Percentiles rank a stretch among this genome's conserved stretches.
Evolutionary conservation across 2,329 filamentous ascomycete genomes (phyloP).

Genomic region (Chaetomiaceae sp.): DNA sequence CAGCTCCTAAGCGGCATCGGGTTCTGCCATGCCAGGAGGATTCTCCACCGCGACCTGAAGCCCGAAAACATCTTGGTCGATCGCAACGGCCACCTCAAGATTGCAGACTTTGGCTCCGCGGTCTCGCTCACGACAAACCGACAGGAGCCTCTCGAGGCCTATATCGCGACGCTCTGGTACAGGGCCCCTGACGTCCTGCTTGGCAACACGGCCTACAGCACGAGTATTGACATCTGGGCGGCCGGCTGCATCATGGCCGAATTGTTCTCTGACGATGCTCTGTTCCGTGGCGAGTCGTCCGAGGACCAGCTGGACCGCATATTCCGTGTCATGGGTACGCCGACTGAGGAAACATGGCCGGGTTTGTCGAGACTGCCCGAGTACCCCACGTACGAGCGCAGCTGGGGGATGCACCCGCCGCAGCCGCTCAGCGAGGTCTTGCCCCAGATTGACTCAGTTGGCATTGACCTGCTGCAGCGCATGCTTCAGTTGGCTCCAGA

Average conservation of each 20-base stretch:
- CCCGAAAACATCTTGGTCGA: slow-evolving; percentile 97
- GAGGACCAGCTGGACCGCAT: slow-evolving; percentile 97
- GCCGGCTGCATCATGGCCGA: slow-evolving; percentile 99
- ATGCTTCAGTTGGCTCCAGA: slow-evolving; percentile 94
- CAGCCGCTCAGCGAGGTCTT: slow-evolving; percentile 84
- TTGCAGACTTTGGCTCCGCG: slow-evolving; percentile 94
- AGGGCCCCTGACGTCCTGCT: slow-evolving; percentile 92
- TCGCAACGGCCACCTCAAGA: slow-evolving; percentile 80
- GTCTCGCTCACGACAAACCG: slow-evolving; percentile 93
- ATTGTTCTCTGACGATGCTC: slow-evolving; percentile 93
- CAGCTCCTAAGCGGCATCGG: slow-evolving; percentile 93
- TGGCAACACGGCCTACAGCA: slow-evolving; percentile 94
- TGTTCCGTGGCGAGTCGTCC: slow-evolving; percentile 97
- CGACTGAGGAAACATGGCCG: slow-evolving; percentile 91
- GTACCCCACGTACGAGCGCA: slow-evolving; percentile 94
- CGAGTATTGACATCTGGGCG: slow-evolving; percentile 99
- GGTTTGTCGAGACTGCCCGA: slow-evolving; percentile 94
- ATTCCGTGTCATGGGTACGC: slow-evolving; percentile 97
- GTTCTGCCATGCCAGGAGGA: slow-evolving; percentile 96
- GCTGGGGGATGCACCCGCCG: slow-evolving; percentile 89
- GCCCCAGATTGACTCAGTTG: slow-evolving; percentile 81
- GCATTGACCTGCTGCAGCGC: slow-evolving; percentile 78
- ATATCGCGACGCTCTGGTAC: slow-evolving; percentile 97
- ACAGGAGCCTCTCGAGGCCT: slow-evolving; percentile 98
- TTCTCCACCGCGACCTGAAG: slow-evolving; percentile 92